Base-by-base conservation (phyloP, 129 eudicot species). In the Gnaphalium uliginosum region DNA sequence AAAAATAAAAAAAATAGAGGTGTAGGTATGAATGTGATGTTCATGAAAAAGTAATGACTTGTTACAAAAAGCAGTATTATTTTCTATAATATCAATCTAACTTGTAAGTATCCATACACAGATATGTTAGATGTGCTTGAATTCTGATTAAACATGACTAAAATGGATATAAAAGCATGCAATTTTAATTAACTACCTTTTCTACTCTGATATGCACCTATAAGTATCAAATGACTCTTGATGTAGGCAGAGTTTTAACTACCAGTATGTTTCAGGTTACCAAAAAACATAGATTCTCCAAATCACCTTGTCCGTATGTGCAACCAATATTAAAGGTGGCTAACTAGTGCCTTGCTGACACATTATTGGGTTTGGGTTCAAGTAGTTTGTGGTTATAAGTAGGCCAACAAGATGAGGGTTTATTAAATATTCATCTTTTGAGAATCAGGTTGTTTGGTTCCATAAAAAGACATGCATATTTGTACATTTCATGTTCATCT, bases 301-400 rank as follows among this genome's bases (percentile, higher is more conserved):
- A n/a, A 54, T 77, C 46, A 77, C 19, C 27, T 67, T 27, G 58
- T 56, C 41, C 26, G 48, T 41, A 68, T 68, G 75, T 68, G 81
- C 68, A 67, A 26, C 58, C 0, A 57, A 62, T 50, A 14, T 27
- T 10, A 65, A 67, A 67, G 81, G 68, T 67, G 37, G 37, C 37
- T 30, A 33, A 32, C 80, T 65, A 76, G 80, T 76, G 80, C 65
- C 50, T 53, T 76, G 80, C 58, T 66, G 80, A 76, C 80, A 54
- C 74, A 67, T n/a, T 51, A 11, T 17, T 59, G 13, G 46, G 4
- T 39, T 39, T 39, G 46, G 41, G 66, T 72, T 2, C 18, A 24
- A 35, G 35, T 21, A 53, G 80, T 76, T 76, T 66, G 46, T 76
- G 66, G 73, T 32, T 23, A 23, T 33, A 66, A 53, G 51, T 76